phyloP scores from a whole-genome alignment of 1,139 yeast species.

The Saccharomyces hybrid region DNA sequence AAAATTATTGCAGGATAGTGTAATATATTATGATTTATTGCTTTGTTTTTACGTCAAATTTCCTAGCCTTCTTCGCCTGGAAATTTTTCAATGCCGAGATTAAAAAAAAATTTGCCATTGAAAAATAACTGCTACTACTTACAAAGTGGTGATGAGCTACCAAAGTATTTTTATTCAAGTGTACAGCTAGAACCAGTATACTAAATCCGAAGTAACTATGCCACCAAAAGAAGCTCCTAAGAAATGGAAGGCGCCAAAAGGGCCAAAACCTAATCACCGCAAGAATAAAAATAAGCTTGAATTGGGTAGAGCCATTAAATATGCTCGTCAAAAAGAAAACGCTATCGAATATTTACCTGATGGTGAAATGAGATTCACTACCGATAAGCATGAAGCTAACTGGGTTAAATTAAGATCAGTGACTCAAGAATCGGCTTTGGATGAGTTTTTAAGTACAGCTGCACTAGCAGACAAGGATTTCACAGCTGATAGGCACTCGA shows the following conservation, averaged over 20 bases:
- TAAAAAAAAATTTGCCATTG: neutral
- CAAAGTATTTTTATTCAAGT: neutral
- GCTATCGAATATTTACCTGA: constrained; percentile 67
- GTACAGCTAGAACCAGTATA: neutral
- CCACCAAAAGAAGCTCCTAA: constrained; percentile 42
- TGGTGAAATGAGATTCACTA: constrained; percentile 77
- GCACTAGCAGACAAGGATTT: constrained; percentile 94
- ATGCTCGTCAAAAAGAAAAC: constrained; percentile 64
- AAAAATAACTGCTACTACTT: neutral
- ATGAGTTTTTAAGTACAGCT: constrained; percentile 91
- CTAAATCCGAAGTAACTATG: constrained; percentile 17
- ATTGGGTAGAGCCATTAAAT: constrained; percentile 78
- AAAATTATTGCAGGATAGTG: no score
- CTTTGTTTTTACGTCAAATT: neutral
- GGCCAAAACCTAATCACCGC: constrained; percentile 82
- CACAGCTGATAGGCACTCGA: constrained; percentile 80
- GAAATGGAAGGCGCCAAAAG: constrained; percentile 70
- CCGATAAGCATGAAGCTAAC: constrained; percentile 76
- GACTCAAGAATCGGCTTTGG: constrained; percentile 89
- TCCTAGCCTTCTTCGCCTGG: neutral
- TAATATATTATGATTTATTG: neutral
- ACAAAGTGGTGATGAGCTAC: neutral
- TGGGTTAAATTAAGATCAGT: constrained; percentile 91
- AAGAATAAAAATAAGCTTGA: constrained; percentile 81
- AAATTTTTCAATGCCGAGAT: neutral